Conservation (phyloP, 257 asterid species). For the Nicotiana knightiana region DNA sequence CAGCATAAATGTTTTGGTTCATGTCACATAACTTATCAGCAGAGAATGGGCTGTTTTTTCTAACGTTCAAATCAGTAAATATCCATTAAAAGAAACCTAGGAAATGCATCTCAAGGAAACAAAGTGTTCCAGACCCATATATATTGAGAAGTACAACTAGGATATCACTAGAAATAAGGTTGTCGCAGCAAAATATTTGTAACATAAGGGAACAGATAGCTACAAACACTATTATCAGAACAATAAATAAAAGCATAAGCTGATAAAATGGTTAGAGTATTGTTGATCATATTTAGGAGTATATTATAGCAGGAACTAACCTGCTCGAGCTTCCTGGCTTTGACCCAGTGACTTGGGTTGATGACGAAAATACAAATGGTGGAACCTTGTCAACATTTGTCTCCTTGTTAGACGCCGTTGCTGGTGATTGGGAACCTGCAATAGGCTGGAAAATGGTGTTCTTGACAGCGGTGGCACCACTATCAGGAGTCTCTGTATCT, state of each 20-base stretch:
- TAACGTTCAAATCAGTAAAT: not conserved
- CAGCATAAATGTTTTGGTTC: not conserved
- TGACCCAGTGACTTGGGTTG: slow-evolving; percentile 12
- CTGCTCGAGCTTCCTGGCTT: slow-evolving; percentile 21
- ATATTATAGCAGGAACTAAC: slow-evolving; percentile 11
- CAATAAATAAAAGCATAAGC: not conserved
- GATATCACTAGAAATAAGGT: not conserved
- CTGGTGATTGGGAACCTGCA: slow-evolving; percentile 18
- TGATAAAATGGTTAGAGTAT: not conserved
- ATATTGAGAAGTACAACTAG: not conserved
- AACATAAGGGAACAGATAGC: not conserved
- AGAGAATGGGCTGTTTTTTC: not conserved
- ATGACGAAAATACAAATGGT: slow-evolving; percentile 32
- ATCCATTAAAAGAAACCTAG: not conserved
- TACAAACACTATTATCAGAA: not conserved
- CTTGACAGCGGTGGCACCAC: slow-evolving; percentile 21
- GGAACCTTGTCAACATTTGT: slow-evolving; percentile 22
- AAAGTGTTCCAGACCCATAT: not conserved
- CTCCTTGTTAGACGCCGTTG: slow-evolving; percentile 27
- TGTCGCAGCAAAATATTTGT: not conserved
- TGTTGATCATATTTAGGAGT: not conserved
- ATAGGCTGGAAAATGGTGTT: slow-evolving; percentile 14
- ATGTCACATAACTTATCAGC: not conserved
- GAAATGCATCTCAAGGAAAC: not conserved
- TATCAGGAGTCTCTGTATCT: slow-evolving; percentile 23